Percentiles rank a stretch among this genome's conserved stretches.
Conservation (phyloP, 2,329 filamentous ascomycete species). For the Boeremia lycopersici region DNA sequence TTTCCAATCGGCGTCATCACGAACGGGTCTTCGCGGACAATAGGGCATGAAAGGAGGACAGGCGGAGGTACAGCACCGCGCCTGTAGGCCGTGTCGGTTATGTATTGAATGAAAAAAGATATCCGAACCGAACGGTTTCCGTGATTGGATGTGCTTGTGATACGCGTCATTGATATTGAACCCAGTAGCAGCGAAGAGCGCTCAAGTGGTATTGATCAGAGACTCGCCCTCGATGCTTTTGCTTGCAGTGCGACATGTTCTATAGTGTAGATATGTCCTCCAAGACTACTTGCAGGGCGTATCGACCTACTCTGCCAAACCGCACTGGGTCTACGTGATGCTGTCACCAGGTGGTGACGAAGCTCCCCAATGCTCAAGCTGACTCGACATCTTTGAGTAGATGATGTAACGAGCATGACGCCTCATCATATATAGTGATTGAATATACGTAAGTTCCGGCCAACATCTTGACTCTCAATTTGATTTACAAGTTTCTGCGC, state of each 20-base stretch:
- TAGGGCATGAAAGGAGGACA: conserved; percentile 40
- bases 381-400: too few species aligned
- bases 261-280: too few species aligned
- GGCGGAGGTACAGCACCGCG: conserved; percentile 33
- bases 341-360: too few species aligned
- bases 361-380: too few species aligned
- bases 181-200: background rate
- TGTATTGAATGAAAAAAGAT: conserved; percentile 46
- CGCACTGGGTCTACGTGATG: too few species aligned
- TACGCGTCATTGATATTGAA: background rate
- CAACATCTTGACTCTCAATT: too few species aligned
- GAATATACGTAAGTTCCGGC: too few species aligned
- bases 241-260: background rate
- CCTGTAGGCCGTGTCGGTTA: conserved; percentile 39
- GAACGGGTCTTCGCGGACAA: conserved; percentile 40
- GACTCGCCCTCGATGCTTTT: background rate
- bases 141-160: background rate
- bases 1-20: conserved; percentile 44
- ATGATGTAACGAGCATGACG: too few species aligned
- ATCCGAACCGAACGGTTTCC: conserved; percentile 24
- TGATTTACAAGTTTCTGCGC: too few species aligned
- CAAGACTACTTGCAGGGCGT: too few species aligned
- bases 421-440: too few species aligned
- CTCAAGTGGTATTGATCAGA: background rate
- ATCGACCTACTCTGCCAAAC: too few species aligned